Conservation (phyloP, 2,329 filamentous ascomycete species). For the Cladosporium halotolerans region DNA sequence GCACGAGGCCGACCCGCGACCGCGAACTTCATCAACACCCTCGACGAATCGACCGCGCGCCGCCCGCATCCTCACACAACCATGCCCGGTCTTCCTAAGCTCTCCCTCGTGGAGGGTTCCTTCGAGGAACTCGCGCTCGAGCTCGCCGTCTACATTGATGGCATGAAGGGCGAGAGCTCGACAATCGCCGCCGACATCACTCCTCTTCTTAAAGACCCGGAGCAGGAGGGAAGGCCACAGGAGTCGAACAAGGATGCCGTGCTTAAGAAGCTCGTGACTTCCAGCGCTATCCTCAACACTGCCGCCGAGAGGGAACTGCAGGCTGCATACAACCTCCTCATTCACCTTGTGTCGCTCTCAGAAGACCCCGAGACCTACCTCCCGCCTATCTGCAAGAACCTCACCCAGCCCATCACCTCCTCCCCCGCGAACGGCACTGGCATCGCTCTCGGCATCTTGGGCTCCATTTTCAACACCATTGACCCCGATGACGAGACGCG, state of each 20-base stretch:
- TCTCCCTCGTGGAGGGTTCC: constrained; percentile 75
- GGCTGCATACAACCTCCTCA: constrained; percentile 91
- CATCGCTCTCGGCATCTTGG: constrained; percentile 82
- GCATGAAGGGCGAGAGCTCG: constrained; percentile 58
- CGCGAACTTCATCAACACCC: neutral
- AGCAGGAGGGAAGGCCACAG: constrained; percentile 39
- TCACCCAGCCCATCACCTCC: constrained; percentile 77
- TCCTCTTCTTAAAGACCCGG: constrained; percentile 52
- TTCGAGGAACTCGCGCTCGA: constrained; percentile 92
- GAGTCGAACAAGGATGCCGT: constrained; percentile 71
- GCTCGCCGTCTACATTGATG: constrained; percentile 89
- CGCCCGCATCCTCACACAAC: neutral
- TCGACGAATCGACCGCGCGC: constrained; percentile 2
- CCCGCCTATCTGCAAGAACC: constrained; percentile 79
- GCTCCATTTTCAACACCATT: constrained; percentile 95
- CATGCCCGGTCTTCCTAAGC: constrained; percentile 57
- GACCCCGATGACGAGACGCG: constrained; percentile 68
- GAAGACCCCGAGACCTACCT: constrained; percentile 80
- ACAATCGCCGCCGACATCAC: constrained; percentile 58
- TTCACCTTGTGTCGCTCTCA: constrained; percentile 85
- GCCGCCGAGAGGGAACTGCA: constrained; percentile 96
- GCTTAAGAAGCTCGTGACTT: constrained; percentile 80
- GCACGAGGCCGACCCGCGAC: constrained; percentile 8
- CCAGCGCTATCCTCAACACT: constrained; percentile 68
- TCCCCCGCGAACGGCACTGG: constrained; percentile 79